These are phyloP conservation scores for Pythium myriotylum DNA, from an alignment of 352 stramenopile species.

Conservation along the genomic window DNA sequence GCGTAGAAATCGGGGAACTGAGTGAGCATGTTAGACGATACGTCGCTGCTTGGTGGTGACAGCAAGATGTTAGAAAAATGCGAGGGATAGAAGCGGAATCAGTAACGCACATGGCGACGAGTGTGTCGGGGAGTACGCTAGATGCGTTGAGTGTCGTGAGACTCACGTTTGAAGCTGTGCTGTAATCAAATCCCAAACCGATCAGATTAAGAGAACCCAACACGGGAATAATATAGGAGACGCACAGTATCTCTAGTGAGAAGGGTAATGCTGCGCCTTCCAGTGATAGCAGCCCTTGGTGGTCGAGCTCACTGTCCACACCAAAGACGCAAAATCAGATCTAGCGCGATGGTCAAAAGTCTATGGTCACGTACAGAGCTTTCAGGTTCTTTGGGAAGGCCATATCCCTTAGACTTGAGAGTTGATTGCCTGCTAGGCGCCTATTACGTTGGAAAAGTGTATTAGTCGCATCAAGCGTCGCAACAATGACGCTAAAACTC, in stretches of 20 bases:
- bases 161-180: slow-evolving; percentile 9
- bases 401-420: slow-evolving; percentile 5
- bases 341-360: neutral
- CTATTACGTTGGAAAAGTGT: neutral
- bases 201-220: too few species aligned
- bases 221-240: neutral
- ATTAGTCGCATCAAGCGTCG: neutral
- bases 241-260: slow-evolving; percentile 18
- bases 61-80: neutral
- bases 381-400: slow-evolving; percentile 5
- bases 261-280: slow-evolving; percentile 8
- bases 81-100: neutral
- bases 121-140: slow-evolving; percentile 1
- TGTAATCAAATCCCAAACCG: neutral
- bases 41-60: slow-evolving; percentile 1
- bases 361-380: slow-evolving; percentile 3
- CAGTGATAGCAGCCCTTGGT: slow-evolving; percentile 15
- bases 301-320: slow-evolving; percentile 8
- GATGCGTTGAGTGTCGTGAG: slow-evolving; percentile 17
- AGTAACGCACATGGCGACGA: slow-evolving; percentile 9
- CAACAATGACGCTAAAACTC: too few species aligned
- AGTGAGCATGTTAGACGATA: slow-evolving; percentile 19
- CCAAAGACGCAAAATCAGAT: neutral
- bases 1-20: slow-evolving; percentile 16
- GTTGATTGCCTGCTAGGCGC: slow-evolving; percentile 12